phyloP scores from a whole-genome alignment of 2,329 filamentous ascomycete species.

The Arthrobotrys entomopaga region DNA sequence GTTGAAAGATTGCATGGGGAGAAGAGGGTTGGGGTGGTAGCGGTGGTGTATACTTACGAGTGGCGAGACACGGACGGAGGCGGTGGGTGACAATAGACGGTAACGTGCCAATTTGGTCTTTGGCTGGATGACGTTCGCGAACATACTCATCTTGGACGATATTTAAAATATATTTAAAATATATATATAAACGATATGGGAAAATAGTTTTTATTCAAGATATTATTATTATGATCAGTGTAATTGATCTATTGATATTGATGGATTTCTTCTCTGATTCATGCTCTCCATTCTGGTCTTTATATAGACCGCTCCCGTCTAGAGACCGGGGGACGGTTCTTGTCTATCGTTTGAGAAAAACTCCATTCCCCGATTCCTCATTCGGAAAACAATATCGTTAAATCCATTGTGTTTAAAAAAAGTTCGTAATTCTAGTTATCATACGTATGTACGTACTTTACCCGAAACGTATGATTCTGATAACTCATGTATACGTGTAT shows the following conservation, averaged over 20 bases:
- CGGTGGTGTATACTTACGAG: conserved; percentile 62
- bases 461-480: no score
- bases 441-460: no score
- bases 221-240: not conserved
- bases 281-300: not conserved
- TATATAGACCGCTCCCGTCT: not conserved
- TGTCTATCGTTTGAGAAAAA: no score
- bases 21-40: no score
- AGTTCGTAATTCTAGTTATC: no score
- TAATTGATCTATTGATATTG: not conserved
- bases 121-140: conserved; percentile 60
- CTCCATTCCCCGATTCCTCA: not conserved
- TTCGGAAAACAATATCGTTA: conserved; percentile 1
- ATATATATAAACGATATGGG: no score
- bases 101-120: conserved; percentile 73
- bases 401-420: not conserved
- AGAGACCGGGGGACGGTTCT: no score
- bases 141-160: no score
- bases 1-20: conserved; percentile 56
- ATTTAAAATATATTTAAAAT: no score
- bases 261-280: not conserved
- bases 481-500: no score
- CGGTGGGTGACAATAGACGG: conserved; percentile 73
- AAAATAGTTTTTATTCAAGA: not conserved
- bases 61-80: conserved; percentile 74